A percentile compares a stretch with the other conserved stretches of the same genome.
Evolutionary conservation across 495 filamentous ascomycete genomes (phyloP).

Genomic region (Penicillium ucsense): DNA sequence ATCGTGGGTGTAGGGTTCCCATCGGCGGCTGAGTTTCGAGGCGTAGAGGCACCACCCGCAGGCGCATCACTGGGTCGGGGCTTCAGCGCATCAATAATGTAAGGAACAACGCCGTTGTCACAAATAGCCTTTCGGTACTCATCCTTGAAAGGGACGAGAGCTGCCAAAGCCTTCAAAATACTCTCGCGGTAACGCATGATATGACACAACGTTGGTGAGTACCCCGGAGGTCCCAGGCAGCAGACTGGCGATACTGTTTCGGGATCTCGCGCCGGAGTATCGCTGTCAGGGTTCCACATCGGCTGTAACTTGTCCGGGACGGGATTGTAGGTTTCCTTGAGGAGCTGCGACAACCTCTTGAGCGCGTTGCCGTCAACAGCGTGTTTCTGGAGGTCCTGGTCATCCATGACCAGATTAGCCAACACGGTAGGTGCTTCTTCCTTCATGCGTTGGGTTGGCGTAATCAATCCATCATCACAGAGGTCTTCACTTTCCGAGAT

Average conservation of each 20-base stretch:
- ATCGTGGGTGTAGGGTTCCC: slow-evolving; percentile 55
- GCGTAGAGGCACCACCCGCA: slow-evolving; percentile 17
- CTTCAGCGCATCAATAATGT: slow-evolving; percentile 75
- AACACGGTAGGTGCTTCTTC: slow-evolving; percentile 68
- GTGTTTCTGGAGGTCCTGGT: slow-evolving; percentile 64
- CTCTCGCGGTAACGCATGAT: slow-evolving; percentile 67
- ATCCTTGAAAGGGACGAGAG: slow-evolving; percentile 71
- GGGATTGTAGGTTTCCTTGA: slow-evolving; percentile 61
- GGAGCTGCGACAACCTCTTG: slow-evolving; percentile 59
- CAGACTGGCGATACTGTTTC: slow-evolving; percentile 19
- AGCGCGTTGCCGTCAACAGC: slow-evolving; percentile 72
- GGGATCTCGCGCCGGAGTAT: slow-evolving; percentile 11
- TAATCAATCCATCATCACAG: slow-evolving; percentile 31
- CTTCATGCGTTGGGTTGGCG: slow-evolving; percentile 35
- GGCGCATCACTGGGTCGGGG: slow-evolving; percentile 35
- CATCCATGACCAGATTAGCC: slow-evolving; percentile 69
- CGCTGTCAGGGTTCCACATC: slow-evolving; percentile 34
- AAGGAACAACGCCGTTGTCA: slow-evolving; percentile 67
- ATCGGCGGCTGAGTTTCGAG: slow-evolving; percentile 30
- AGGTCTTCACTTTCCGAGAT: slow-evolving; percentile 29
- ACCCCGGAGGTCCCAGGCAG: slow-evolving; percentile 49
- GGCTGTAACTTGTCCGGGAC: slow-evolving; percentile 22
- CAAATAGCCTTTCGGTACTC: slow-evolving; percentile 76
- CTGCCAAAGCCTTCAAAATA: slow-evolving; percentile 68
- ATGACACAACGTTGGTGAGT: slow-evolving; percentile 56